Evolutionary conservation across 805 yeast genomes (phyloP).

Genomic region (Kuraishia hungarica): DNA sequence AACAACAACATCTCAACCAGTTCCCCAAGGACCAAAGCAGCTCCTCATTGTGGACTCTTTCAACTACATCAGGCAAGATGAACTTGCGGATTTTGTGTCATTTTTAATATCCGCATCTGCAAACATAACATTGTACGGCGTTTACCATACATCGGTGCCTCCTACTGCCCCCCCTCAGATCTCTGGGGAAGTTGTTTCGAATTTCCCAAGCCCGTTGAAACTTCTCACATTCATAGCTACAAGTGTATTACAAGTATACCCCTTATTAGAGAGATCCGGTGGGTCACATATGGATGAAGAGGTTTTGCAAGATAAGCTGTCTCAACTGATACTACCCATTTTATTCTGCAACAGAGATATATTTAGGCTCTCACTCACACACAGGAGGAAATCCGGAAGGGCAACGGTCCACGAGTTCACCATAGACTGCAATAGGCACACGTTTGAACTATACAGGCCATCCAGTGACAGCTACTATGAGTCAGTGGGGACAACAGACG

Average conservation of each 20-base stretch:
- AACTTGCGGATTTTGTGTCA: conserved; percentile 42
- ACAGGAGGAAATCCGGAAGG: conserved; percentile 81
- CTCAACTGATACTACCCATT: conserved; percentile 38
- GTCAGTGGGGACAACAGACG: conserved; percentile 25
- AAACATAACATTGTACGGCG: conserved; percentile 22
- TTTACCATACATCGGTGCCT: conserved; percentile 25
- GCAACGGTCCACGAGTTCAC: conserved; percentile 47
- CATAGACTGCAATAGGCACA: conserved; percentile 41
- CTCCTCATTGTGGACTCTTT: conserved; percentile 60
- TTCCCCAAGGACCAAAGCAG: conserved; percentile 18
- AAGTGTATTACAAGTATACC: conserved; percentile 54
- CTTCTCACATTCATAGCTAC: conserved; percentile 68
- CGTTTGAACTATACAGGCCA: conserved; percentile 12
- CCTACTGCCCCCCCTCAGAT: conserved; percentile 2
- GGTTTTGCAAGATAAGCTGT: conserved; percentile 29
- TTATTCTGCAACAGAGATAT: conserved; percentile 34
- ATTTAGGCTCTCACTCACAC: conserved; percentile 46
- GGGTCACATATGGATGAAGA: conserved; percentile 33
- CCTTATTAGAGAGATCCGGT: conserved; percentile 18
- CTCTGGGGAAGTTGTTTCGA: conserved; percentile 12
- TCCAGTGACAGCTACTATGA: conserved; percentile 13
- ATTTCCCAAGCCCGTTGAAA: conserved; percentile 46
- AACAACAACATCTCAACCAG: conserved; percentile 3
- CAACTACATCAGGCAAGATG: conserved; percentile 41
- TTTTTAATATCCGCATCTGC: conserved; percentile 28